Conservation (phyloP, 208 protist species). For the Trypanosomatidae sp. region DNA sequence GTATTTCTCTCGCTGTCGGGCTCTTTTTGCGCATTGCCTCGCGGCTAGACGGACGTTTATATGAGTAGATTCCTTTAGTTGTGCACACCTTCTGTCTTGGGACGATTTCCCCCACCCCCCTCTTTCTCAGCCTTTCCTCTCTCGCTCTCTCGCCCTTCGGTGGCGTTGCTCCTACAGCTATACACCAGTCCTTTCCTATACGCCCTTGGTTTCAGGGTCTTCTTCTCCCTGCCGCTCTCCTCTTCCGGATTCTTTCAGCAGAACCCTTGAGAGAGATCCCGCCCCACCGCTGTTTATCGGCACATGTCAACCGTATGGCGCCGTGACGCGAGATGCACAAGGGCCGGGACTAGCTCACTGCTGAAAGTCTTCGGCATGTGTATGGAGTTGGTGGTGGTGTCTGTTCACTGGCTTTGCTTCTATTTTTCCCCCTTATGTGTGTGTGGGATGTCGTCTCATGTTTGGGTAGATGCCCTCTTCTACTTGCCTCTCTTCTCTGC, state of each 20-base stretch:
- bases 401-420: not conserved
- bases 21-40: not conserved
- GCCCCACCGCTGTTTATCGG: not conserved
- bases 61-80: not conserved
- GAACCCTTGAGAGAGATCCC: not conserved
- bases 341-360: not conserved
- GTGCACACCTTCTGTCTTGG: not conserved
- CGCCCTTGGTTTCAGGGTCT: not conserved
- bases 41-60: too few species aligned
- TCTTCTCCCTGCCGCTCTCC: not conserved
- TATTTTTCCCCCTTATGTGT: not conserved
- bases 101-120: not conserved
- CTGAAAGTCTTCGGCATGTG: not conserved
- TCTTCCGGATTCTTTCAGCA: not conserved
- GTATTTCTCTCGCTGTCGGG: not conserved
- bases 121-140: not conserved
- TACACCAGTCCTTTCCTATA: not conserved
- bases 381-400: not conserved
- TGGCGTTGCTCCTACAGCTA: not conserved
- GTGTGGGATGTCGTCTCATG: not conserved
- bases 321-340: not conserved
- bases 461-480: not conserved
- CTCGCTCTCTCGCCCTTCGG: not conserved
- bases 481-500: not conserved
- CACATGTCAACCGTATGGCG: not conserved